Evolutionary conservation across 1,284 basidiomycete species (phyloP), one percentile per base, ranked within the genome.

Genomic region (Puccinia coronata): DNA sequence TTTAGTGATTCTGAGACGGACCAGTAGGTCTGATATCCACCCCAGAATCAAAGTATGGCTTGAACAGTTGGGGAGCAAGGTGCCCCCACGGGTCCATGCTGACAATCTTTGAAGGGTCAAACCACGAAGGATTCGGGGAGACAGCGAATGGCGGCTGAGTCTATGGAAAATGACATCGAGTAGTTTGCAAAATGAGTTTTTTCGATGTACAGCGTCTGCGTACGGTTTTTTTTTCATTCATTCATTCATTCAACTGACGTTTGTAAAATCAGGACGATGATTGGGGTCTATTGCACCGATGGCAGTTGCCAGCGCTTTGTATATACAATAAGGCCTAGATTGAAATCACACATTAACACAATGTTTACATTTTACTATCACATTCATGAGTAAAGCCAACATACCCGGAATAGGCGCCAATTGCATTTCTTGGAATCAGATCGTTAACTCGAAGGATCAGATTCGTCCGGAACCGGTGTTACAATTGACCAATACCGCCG

Each of bases 21-120:
- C 72, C 53, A 25, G 53, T 83, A 18, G 83, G 84, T 25, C 84
- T 80, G 41, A 85, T 84, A 49, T 86, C 85, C 31, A 85, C 55
- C 31, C 86, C 86, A 25, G 83, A 83, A 59, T 87, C 86, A 74
- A 87, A 84, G 75, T 85, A 83, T 51, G 83, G 88, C 80, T 88
- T 89, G 88, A 92, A 98, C 0, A 93, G 90, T 72, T 91, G 90
- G 23, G 93, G 94, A 0, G 92, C 92, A 81, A 98, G 88, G 85
- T 98, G 96, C 2, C 96, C 96, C 91, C 91, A 98, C 0, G 96
- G 96, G 86, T 98, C 96, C 86, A 98, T 92, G 1, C 92, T 92
- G 43, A 97, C 95, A 85, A 98, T 97, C 89, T 94, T 95, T 84
- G 85, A 86, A 1, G 90, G 89, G 83, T 93, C 91, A 81, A 88